Base-by-base conservation (phyloP, 495 filamentous ascomycete species). In the Neurospora terricola region DNA sequence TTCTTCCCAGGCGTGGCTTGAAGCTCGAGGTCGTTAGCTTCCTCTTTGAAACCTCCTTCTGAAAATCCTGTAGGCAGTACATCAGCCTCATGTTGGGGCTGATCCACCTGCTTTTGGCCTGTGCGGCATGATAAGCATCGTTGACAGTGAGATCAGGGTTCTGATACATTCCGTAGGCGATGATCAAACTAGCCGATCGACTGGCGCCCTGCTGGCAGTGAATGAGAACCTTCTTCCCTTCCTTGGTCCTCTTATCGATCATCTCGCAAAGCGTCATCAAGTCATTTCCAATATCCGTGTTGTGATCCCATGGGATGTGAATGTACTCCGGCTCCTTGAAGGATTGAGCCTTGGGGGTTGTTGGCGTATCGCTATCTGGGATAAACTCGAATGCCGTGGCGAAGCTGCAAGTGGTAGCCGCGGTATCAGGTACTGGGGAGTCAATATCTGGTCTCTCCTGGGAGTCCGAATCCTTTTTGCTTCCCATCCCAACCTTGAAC, bases 41-140 rank as follows among this genome's bases (percentile, higher is more conserved):
- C 78, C 84, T 86, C 76, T 86, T 87, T 5, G 86, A 76, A 10
- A 94, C 82, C 74, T 90, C 88, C 75, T 90, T 89, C 73, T 92
- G 88, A 82, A 97, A 99, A 78, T 99, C 96, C 45, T 96, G 95
- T 70, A 99, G 85, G 80, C 96, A 95, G 83, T 98, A 98, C 81
- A 99, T 97, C 43, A 99, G 84, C 75, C 92, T 94, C 96, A 99
- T 99, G 79, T 99, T 99, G 2, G 96, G 96, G 16, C 94, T 94
- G 71, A 99, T 97, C 96, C 96, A 99, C 75, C 88, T 89, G 78
- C 95, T 98, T 78, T 92, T 91, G 59, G 86, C 86, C 81, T 99
- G 97, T 27, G 97, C 96, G 5, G 90, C 87, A 78, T 94, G 88
- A 78, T 99, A 99, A 72, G 95, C 94, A 69, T 97, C 92, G 79